Conservation (phyloP, 2,329 filamentous ascomycete species). For the Mycosphaerella sp. region DNA sequence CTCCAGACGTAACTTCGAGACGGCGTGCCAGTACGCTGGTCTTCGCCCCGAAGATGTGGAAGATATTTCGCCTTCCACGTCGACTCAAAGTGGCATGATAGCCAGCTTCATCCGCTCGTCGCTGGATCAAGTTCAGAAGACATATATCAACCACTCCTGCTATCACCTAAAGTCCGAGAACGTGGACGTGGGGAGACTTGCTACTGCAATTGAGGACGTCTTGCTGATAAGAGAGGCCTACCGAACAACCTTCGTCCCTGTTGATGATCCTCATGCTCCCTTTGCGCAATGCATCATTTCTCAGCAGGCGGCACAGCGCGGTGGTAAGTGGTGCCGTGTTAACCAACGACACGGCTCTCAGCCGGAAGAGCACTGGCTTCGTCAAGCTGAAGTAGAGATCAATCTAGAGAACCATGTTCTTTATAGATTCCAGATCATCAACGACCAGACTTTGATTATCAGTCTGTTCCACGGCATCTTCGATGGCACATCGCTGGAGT, state of each 20-base stretch:
- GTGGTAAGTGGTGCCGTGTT: neutral
- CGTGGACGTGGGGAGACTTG: neutral
- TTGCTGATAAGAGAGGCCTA: neutral
- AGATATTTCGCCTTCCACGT: neutral
- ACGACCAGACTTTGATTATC: conserved; percentile 2
- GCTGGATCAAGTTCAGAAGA: neutral
- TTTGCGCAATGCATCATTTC: conserved; percentile 13
- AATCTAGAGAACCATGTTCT: conserved; percentile 4
- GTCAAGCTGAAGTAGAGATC: conserved; percentile 8
- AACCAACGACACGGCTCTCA: neutral
- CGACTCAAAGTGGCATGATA: neutral
- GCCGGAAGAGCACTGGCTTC: neutral
- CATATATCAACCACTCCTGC: neutral
- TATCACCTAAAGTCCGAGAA: neutral
- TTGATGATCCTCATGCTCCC: conserved; percentile 12
- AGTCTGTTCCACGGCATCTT: conserved; percentile 18
- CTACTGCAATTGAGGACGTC: neutral
- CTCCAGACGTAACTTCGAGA: neutral
- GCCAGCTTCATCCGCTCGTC: neutral
- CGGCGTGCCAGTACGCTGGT: neutral
- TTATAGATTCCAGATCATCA: neutral
- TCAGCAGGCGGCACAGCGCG: neutral
- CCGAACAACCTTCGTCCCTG: conserved; percentile 5
- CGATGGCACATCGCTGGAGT: conserved; percentile 14
- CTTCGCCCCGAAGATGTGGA: neutral